Evolutionary conservation across 768 basidiomycete genomes (phyloP).

Genomic region (Boletus rubescentipes): DNA sequence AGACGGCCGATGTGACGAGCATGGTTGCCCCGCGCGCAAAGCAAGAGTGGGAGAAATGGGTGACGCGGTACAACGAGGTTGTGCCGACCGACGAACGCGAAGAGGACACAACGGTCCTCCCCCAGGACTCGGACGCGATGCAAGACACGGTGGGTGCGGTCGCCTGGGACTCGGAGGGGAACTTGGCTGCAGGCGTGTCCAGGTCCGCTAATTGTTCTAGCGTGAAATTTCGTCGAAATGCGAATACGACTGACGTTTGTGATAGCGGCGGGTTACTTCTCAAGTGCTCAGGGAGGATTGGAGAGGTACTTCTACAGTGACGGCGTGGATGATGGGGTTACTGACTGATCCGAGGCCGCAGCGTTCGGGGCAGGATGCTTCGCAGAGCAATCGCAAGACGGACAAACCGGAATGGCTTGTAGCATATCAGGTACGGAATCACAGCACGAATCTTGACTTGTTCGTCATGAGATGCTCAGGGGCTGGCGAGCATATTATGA

Average conservation of each 20-base stretch:
- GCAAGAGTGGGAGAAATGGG: slow-evolving; percentile 65
- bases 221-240: too few relatives aligned
- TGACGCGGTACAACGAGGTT: slow-evolving; percentile 33
- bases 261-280: slow-evolving; percentile 76
- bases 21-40: slow-evolving; percentile 51
- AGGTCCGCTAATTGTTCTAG: slow-evolving; percentile 41
- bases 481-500: slow-evolving; percentile 69
- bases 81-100: slow-evolving; percentile 11
- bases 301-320: slow-evolving; percentile 45
- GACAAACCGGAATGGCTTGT: slow-evolving; percentile 50
- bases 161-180: slow-evolving; percentile 44
- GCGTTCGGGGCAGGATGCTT: slow-evolving; percentile 76
- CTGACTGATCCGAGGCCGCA: slow-evolving; percentile 50
- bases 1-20: slow-evolving; percentile 40
- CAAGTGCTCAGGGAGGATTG: slow-evolving; percentile 71
- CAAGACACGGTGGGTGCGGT: slow-evolving; percentile 88
- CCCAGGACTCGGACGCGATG: slow-evolving; percentile 36
- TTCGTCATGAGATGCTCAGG: slow-evolving; percentile 39
- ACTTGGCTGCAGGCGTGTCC: slow-evolving; percentile 71
- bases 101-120: not conserved
- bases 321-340: not conserved
- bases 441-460: not conserved
- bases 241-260: not conserved
- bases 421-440: slow-evolving; percentile 55
- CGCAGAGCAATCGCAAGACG: slow-evolving; percentile 43